Percentiles rank a stretch among this genome's conserved stretches.
Evolutionary conservation across 2,329 filamentous ascomycete genomes (phyloP).

Genomic region (Ilyonectria sp.): DNA sequence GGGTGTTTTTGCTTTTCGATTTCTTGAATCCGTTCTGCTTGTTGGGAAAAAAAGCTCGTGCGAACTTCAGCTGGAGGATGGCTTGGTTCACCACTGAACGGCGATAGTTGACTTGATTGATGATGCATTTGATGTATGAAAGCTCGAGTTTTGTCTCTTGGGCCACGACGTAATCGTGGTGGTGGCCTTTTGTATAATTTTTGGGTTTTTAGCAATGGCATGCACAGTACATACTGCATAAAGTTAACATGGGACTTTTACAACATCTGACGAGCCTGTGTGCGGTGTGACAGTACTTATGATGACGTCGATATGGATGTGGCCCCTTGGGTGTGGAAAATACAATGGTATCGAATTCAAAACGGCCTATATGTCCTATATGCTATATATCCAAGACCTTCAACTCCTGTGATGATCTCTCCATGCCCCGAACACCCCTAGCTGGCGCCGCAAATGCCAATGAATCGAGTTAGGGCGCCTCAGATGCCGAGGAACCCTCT

Average conservation of each 20-base stretch:
- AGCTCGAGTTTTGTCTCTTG: slow-evolving; percentile 24
- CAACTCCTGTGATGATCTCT: slow-evolving; percentile 22
- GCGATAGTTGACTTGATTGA: slow-evolving; percentile 12
- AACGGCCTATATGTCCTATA: slow-evolving; percentile 8
- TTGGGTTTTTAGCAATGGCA: slow-evolving; percentile 8
- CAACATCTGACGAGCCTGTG: neutral
- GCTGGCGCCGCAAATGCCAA: neutral
- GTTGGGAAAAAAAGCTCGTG: slow-evolving; percentile 25
- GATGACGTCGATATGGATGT: neutral
- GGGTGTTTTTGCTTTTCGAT: slow-evolving; percentile 39
- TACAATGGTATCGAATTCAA: slow-evolving; percentile 24
- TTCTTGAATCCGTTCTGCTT: slow-evolving; percentile 22
- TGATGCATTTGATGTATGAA: slow-evolving; percentile 33
- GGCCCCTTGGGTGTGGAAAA: neutral
- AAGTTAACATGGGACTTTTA: neutral
- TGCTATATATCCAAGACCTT: slow-evolving; percentile 19
- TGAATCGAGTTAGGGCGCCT: slow-evolving; percentile 1
- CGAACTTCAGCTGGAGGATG: slow-evolving; percentile 9
- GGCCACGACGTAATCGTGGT: slow-evolving; percentile 27
- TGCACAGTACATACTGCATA: slow-evolving; percentile 12
- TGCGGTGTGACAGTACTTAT: neutral
- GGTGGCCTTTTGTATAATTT: slow-evolving; percentile 29
- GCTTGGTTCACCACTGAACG: slow-evolving; percentile 12
- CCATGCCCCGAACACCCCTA: slow-evolving; percentile 11
- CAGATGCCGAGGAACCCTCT: slow-evolving; percentile 72